Conservation (phyloP, 345 rosid species). For the Moringa oleifera region DNA sequence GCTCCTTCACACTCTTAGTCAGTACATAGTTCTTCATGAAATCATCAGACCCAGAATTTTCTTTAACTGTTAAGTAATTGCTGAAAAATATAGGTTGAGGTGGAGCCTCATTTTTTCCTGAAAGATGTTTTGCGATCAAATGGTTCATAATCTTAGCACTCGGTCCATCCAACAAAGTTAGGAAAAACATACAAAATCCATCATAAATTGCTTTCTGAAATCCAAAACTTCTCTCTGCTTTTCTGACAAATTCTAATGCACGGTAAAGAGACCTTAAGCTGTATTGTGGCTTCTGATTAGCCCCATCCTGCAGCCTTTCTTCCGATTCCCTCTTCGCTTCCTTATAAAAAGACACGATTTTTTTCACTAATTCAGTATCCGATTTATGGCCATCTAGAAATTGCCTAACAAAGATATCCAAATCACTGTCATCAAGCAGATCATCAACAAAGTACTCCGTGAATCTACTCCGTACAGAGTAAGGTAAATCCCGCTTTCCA, state of each 20-base stretch:
- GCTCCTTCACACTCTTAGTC: slow-evolving; percentile 68
- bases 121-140: slow-evolving; percentile 40
- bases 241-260: slow-evolving; percentile 71
- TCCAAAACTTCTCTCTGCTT: slow-evolving; percentile 53
- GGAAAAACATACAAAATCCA: slow-evolving; percentile 91
- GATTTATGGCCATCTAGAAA: slow-evolving; percentile 56
- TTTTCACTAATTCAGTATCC: slow-evolving; percentile 45
- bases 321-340: slow-evolving; percentile 69
- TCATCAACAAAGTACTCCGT: slow-evolving; percentile 91
- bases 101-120: slow-evolving; percentile 43
- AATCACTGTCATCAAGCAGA: slow-evolving; percentile 59
- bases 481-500: slow-evolving; percentile 88
- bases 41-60: slow-evolving; percentile 28
- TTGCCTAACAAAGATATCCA: slow-evolving; percentile 60
- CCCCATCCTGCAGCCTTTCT: slow-evolving; percentile 96
- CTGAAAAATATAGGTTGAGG: slow-evolving; percentile 31
- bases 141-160: slow-evolving; percentile 73
- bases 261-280: slow-evolving; percentile 95
- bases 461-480: slow-evolving; percentile 72
- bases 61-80: slow-evolving; percentile 37
- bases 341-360: slow-evolving; percentile 66
- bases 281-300: slow-evolving; percentile 94
- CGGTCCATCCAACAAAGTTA: slow-evolving; percentile 70
- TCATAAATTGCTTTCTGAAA: slow-evolving; percentile 69
- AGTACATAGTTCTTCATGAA: slow-evolving; percentile 54